phyloP scores from a whole-genome alignment of 805 yeast genomes.

The Saccharomycopsis vini region DNA sequence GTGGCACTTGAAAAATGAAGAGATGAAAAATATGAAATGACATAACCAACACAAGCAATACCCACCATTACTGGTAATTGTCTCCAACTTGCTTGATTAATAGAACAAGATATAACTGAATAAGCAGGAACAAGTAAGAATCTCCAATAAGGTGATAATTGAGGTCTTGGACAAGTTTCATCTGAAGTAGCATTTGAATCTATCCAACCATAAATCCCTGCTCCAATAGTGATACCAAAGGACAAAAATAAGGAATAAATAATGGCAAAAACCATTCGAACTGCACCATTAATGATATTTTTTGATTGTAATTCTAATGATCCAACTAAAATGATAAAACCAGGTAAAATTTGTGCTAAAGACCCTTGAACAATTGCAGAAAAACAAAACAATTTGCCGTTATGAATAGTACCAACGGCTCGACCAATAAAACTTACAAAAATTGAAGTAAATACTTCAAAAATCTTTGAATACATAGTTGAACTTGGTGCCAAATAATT shows the following conservation, averaged over 20 bases:
- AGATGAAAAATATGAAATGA: slow-evolving; percentile 72
- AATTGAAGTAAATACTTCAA: slow-evolving; percentile 87
- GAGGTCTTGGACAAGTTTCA: slow-evolving; percentile 43
- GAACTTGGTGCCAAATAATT: slow-evolving; percentile 75
- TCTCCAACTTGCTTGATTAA: slow-evolving; percentile 76
- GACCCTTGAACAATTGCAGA: slow-evolving; percentile 87
- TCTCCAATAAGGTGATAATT: slow-evolving; percentile 49
- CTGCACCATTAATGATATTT: slow-evolving; percentile 88
- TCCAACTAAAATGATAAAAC: slow-evolving; percentile 88
- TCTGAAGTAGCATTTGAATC: slow-evolving; percentile 63
- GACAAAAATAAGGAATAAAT: slow-evolving; percentile 86
- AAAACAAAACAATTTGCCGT: slow-evolving; percentile 65
- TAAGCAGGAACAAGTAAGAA: slow-evolving; percentile 77
- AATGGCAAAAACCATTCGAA: slow-evolving; percentile 93
- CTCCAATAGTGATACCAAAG: slow-evolving; percentile 89
- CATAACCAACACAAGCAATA: slow-evolving; percentile 73
- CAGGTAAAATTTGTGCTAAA: slow-evolving; percentile 84
- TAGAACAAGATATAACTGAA: slow-evolving; percentile 50
- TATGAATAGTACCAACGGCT: slow-evolving; percentile 75
- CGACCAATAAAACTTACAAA: slow-evolving; percentile 81
- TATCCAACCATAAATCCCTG: slow-evolving; percentile 92
- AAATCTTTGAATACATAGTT: slow-evolving; percentile 76
- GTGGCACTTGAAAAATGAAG: slow-evolving; percentile 63
- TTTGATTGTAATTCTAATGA: slow-evolving; percentile 84
- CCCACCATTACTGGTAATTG: slow-evolving; percentile 79